Evolutionary conservation across 352 stramenopile genomes (phyloP).

Genomic region (Peronospora destructor): DNA sequence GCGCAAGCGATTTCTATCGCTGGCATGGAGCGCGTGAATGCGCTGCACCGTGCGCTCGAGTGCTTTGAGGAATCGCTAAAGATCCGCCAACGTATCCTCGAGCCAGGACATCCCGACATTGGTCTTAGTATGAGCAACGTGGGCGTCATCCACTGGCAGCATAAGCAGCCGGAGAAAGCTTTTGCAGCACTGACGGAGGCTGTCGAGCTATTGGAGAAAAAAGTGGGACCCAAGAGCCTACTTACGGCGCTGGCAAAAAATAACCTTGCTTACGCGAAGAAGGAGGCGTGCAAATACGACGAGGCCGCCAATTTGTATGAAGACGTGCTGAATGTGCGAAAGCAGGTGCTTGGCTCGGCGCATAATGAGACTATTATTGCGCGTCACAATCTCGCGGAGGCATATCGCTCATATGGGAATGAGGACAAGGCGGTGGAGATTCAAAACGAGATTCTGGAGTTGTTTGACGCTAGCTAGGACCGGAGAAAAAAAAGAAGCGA

Average conservation of each 20-base stretch:
- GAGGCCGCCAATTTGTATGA: conserved; percentile 63
- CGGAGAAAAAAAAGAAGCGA: conserved; percentile 27
- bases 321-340: conserved; percentile 54
- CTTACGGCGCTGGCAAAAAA: conserved; percentile 78
- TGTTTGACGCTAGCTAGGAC: conserved; percentile 48
- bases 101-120: conserved; percentile 70
- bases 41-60: conserved; percentile 59
- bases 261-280: conserved; percentile 76
- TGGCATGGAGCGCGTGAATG: conserved; percentile 63
- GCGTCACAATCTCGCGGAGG: conserved; percentile 74
- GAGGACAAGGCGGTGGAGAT: conserved; percentile 72
- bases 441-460: conserved; percentile 73
- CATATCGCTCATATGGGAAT: conserved; percentile 64
- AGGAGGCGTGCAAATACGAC: conserved; percentile 64
- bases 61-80: conserved; percentile 79
- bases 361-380: conserved; percentile 83
- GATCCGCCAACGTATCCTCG: conserved; percentile 59
- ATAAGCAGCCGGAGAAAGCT: conserved; percentile 67
- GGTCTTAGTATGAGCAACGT: conserved; percentile 78
- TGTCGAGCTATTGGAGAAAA: conserved; percentile 48
- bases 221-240: conserved; percentile 46
- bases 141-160: conserved; percentile 75
- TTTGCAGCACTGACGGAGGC: conserved; percentile 57
- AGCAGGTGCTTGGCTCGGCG: conserved; percentile 46
- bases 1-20: conserved; percentile 43